Evolutionary conservation across 805 yeast species (phyloP), one percentile per base, ranked within the genome.

Genomic region (Metschnikowia peoriensis): DNA sequence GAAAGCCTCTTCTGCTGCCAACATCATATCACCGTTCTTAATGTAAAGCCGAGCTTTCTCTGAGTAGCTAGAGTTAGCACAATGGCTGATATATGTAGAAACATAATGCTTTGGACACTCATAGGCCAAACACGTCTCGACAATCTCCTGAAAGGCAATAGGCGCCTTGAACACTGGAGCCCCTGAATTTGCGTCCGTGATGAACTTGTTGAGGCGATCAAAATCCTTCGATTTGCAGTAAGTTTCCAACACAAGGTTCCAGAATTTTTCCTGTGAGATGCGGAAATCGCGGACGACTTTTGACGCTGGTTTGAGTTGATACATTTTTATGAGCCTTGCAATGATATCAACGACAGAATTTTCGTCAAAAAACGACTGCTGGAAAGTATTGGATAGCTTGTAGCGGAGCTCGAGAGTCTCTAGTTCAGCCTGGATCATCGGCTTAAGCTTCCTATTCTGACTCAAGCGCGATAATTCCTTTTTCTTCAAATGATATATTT

Each of bases 141-240:
- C 87, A 57, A 90, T 84, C 0, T 86, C 84, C 54, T 76, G 77
- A 53, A 85, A 85, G 0, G 93, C 91, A 41, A 90, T 87, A 0
- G 89, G 87, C 0, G 94, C 82, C 55, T 81, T 85, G 42, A 41
- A 49, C 14, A 17, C 28, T 1, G 53, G 7, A 29, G 62, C 54
- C 43, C 72, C 75, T 1, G 68, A 17, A 47, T 55, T 29, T 28
- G 48, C 35, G 40, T 61, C 29, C 54, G 37, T 38, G 6, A 71
- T 64, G 54, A 74, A 73, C 49, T 66, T 65, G 53, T 68, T 77
- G 32, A 89, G 64, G 38, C 79, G 82, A 16, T 80, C 83, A 70
- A 82, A 85, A 41, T 81, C 80, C 7, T 79, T 74, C 1, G 75
- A 61, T 6, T 72, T 66, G 0, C 82, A 72, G 34, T 80, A 71